A percentile compares a stretch with the other conserved stretches of the same genome.
Evolutionary conservation across 2,329 filamentous ascomycete genomes (phyloP).

Genomic region (Fusarium sp.): DNA sequence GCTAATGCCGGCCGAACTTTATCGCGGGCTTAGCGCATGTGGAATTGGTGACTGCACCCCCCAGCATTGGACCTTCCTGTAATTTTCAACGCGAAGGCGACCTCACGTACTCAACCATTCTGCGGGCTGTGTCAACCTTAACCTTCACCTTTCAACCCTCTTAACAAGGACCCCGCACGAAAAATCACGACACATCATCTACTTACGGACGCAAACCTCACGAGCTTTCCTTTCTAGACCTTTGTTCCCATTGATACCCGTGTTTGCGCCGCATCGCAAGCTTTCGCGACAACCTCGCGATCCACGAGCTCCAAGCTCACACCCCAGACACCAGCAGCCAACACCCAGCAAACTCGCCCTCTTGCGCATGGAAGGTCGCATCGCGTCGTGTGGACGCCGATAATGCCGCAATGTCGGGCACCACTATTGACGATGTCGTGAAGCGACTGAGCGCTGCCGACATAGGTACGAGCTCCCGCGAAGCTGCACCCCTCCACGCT

Average conservation of each 20-base stretch:
- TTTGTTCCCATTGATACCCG: background rate
- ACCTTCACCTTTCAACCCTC: background rate
- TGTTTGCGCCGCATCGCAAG: conserved; percentile 11
- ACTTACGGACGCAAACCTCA: background rate
- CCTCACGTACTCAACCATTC: conserved; percentile 35
- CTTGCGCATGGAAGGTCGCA: conserved; percentile 51
- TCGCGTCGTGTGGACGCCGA: conserved; percentile 53
- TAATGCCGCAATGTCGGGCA: conserved; percentile 70
- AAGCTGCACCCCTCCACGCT: conserved; percentile 20
- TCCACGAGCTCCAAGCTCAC: conserved; percentile 30
- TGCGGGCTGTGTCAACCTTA: conserved; percentile 14
- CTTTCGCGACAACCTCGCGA: conserved; percentile 43
- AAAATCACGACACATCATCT: background rate
- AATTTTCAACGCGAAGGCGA: conserved; percentile 55
- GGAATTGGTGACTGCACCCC: conserved; percentile 55
- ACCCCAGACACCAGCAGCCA: conserved; percentile 28
- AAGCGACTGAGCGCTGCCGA: conserved; percentile 69
- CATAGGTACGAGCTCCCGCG: conserved; percentile 56
- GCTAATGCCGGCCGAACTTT: conserved; percentile 52
- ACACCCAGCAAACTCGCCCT: conserved; percentile 33
- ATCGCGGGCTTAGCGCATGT: conserved; percentile 54
- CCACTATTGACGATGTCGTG: conserved; percentile 72
- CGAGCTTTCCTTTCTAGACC: background rate
- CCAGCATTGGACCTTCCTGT: conserved; percentile 53
- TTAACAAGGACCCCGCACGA: background rate